Conservation (phyloP, 2,329 filamentous ascomycete species). For the Neophaeococcomyces aloes region DNA sequence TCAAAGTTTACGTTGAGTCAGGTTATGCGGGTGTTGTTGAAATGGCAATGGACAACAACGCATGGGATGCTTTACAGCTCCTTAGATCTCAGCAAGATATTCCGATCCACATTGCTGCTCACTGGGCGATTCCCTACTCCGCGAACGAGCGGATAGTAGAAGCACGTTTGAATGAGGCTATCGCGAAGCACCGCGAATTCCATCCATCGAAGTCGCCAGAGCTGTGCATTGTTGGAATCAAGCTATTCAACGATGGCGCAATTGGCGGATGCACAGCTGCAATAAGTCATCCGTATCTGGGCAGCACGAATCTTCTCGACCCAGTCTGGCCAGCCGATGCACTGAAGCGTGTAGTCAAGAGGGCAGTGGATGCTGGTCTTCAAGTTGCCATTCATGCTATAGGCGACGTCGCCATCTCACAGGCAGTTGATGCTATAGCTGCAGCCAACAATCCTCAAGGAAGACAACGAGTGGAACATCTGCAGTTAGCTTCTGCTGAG, state of each 20-base stretch:
- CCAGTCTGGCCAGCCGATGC: slow-evolving; percentile 38
- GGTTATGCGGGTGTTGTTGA: slow-evolving; percentile 41
- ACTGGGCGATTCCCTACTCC: slow-evolving; percentile 39
- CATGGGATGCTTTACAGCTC: slow-evolving; percentile 35
- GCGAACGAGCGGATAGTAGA: too few relatives aligned
- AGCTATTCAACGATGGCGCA: slow-evolving; percentile 42
- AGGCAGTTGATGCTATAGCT: slow-evolving; percentile 38
- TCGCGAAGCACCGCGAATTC: too few relatives aligned
- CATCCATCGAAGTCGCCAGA: slow-evolving; percentile 23
- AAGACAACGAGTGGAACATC: slow-evolving; percentile 43
- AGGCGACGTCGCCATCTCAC: slow-evolving; percentile 38
- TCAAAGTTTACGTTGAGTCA: slow-evolving; percentile 33
- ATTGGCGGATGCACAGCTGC: slow-evolving; percentile 44
- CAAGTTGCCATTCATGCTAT: slow-evolving; percentile 44
- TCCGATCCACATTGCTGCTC: slow-evolving; percentile 36
- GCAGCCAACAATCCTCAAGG: slow-evolving; percentile 20
- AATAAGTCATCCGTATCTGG: slow-evolving; percentile 36
- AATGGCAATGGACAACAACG: slow-evolving; percentile 43
- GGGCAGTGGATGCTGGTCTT: slow-evolving; percentile 34
- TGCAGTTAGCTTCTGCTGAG: slow-evolving; percentile 39
- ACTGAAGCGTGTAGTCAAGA: slow-evolving; percentile 34
- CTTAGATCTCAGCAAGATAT: slow-evolving; percentile 26
- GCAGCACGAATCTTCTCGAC: slow-evolving; percentile 31
- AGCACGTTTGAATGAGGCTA: too few relatives aligned
- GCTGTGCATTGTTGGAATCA: slow-evolving; percentile 39